Base-by-base conservation (phyloP, 73 alveolate species). In the Symbiodinium natans region DNA sequence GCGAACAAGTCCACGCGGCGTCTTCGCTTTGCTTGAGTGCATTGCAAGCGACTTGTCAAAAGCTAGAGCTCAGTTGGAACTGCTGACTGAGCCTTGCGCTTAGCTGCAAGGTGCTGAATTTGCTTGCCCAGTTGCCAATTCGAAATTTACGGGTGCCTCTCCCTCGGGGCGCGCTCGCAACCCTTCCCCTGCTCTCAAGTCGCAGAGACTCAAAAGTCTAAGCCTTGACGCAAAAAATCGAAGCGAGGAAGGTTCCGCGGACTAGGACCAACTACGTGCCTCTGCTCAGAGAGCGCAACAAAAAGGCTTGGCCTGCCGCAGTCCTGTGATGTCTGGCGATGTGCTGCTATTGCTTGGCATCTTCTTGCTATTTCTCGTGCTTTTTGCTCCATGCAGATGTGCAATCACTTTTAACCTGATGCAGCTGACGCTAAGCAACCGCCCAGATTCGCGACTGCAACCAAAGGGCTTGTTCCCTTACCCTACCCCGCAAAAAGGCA, bases 11-110 rank as follows among this genome's bases (percentile, higher is more conserved):
- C 80, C 33, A 1, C 38, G 19, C 80, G 36, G 31, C 13, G 80
- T 1, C 80, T 63, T 63, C 40, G 80, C 80, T 63, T 46, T 6
- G 59, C 59, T 46, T 46, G 59, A 46, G 59, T 13, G 59, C 59
- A 46, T 6, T n/a, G 80, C 80, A 63, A 63, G 80, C 80, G 36
- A 63, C 59, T 63, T 29, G 80, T 63, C 80, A 63, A 63, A 5
- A 23, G 19, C 80, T 36, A 25, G 23, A 63, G 80, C 80, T 63
- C 80, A 63, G 80, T 63, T 63, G 80, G 80, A 63, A 63, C 80
- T 63, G 80, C 80, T 63, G 80, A 63, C 80, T 63, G 80, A 63
- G 80, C 80, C 80, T 63, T 63, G 80, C 33, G 38, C 36, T 63
- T 63, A 23, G 38, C 33, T 23, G 80, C 80, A 63, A 29, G 80